Evolutionary conservation across 129 eudicot species (phyloP).

Genomic region (Flaveria trinervia): DNA sequence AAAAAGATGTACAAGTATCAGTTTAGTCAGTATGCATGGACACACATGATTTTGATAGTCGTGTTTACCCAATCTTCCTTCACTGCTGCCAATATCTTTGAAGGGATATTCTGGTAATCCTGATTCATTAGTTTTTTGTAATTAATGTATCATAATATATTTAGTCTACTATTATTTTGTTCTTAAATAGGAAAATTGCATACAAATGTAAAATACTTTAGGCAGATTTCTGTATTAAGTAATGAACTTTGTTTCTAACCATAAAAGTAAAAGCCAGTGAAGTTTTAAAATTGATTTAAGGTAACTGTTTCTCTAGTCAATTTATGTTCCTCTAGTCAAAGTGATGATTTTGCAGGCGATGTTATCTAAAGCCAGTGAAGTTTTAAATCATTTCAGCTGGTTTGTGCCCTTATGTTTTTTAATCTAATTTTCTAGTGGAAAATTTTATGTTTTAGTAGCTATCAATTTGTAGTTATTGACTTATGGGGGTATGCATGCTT

Average conservation of each 20-base stretch:
- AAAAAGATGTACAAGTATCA: slow-evolving; percentile 86
- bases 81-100: slow-evolving; percentile 80
- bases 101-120: slow-evolving; percentile 81
- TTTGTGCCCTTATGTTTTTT: background rate
- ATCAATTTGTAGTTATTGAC: background rate
- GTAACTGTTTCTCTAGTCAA: background rate
- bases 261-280: background rate
- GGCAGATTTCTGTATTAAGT: background rate
- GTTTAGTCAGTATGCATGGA: slow-evolving; percentile 85
- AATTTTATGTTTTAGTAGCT: background rate
- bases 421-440: too few species aligned
- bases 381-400: background rate
- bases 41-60: slow-evolving; percentile 87
- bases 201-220: background rate
- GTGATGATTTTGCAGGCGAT: background rate
- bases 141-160: too few species aligned
- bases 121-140: slow-evolving; percentile 11
- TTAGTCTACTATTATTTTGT: background rate
- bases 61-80: slow-evolving; percentile 84
- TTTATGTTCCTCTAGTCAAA: background rate
- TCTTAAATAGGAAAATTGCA: background rate
- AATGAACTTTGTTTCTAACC: background rate
- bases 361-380: too few species aligned
- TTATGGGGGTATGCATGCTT: background rate
- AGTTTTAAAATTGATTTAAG: background rate